Evolutionary conservation across 805 yeast species (phyloP).

Genomic region (Barnettozyma salicaria): DNA sequence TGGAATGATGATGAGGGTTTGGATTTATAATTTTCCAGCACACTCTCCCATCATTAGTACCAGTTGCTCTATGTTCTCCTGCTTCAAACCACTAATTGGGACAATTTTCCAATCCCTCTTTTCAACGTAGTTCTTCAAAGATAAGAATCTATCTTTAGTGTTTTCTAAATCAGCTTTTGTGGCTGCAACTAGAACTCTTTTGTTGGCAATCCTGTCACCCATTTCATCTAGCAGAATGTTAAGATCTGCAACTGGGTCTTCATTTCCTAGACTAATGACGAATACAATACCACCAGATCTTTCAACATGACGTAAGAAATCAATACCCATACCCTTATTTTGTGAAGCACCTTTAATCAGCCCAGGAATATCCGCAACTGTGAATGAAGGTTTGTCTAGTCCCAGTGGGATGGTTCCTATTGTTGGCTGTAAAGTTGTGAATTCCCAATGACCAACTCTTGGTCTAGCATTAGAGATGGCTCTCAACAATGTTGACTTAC

Average conservation of each 20-base stretch:
- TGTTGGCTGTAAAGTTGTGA: conserved; percentile 88
- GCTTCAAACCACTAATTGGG: conserved; percentile 77
- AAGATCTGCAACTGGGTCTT: conserved; percentile 63
- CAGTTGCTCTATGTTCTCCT: conserved; percentile 67
- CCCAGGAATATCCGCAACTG: conserved; percentile 98
- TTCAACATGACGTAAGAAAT: conserved; percentile 87
- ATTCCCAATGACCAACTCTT: conserved; percentile 93
- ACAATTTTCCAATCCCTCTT: conserved; percentile 56
- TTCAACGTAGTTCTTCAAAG: conserved; percentile 41
- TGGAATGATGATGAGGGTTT: neutral
- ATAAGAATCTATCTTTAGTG: conserved; percentile 41
- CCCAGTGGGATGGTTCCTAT: conserved; percentile 78
- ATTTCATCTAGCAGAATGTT: conserved; percentile 60
- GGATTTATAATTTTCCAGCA: conserved; percentile 22
- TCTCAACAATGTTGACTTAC: conserved; percentile 82
- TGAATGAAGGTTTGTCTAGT: conserved; percentile 59
- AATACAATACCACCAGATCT: conserved; percentile 86
- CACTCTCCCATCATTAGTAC: conserved; percentile 64
- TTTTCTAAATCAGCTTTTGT: conserved; percentile 86
- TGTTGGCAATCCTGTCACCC: conserved; percentile 57
- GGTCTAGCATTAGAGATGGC: conserved; percentile 89
- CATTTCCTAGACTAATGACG: conserved; percentile 69
- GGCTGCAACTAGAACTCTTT: conserved; percentile 70
- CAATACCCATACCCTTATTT: conserved; percentile 90
- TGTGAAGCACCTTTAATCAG: conserved; percentile 81